Percentiles rank a stretch among this genome's conserved stretches.
These are phyloP conservation scores for Globisporangium acanthophoron DNA, from an alignment of 352 stramenopile species.

Conservation along the genomic window DNA sequence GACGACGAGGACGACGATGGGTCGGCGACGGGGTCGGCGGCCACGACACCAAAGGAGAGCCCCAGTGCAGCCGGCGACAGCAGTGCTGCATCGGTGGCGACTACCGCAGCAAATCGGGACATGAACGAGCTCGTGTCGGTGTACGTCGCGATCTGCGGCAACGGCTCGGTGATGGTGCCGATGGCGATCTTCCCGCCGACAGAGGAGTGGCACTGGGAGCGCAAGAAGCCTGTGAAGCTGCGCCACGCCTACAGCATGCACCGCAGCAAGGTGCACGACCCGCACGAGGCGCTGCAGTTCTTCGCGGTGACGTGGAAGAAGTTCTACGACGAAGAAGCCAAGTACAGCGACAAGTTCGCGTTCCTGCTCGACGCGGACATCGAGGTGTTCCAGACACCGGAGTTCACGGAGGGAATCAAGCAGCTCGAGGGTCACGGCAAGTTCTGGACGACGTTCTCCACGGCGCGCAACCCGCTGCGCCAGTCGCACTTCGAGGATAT, in stretches of 20 bases:
- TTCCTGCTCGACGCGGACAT: constrained; percentile 68
- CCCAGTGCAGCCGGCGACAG: neutral
- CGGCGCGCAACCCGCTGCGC: constrained; percentile 63
- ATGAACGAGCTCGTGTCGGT: constrained; percentile 72
- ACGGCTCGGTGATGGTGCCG: constrained; percentile 81
- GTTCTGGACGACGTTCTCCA: constrained; percentile 78
- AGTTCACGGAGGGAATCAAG: constrained; percentile 70
- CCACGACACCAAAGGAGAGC: neutral
- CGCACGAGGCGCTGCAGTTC: constrained; percentile 74
- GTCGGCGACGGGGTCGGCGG: neutral
- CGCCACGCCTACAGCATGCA: constrained; percentile 80
- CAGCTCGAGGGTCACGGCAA: constrained; percentile 78
- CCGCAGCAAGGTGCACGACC: constrained; percentile 61
- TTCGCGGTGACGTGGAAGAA: constrained; percentile 87
- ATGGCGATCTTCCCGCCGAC: constrained; percentile 82
- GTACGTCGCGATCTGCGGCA: constrained; percentile 83
- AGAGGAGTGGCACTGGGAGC: constrained; percentile 80
- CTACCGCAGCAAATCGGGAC: neutral
- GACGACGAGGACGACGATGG: constrained; percentile 23
- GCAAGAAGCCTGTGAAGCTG: constrained; percentile 80
- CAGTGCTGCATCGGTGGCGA: neutral
- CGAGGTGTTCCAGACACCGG: constrained; percentile 56
- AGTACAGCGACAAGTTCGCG: constrained; percentile 83
- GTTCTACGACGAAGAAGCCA: constrained; percentile 84
- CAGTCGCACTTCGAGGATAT: constrained; percentile 73